These are phyloP conservation scores for Paraleonurus japonicus DNA, from an alignment of 257 asterid species.

Conservation along the genomic window DNA sequence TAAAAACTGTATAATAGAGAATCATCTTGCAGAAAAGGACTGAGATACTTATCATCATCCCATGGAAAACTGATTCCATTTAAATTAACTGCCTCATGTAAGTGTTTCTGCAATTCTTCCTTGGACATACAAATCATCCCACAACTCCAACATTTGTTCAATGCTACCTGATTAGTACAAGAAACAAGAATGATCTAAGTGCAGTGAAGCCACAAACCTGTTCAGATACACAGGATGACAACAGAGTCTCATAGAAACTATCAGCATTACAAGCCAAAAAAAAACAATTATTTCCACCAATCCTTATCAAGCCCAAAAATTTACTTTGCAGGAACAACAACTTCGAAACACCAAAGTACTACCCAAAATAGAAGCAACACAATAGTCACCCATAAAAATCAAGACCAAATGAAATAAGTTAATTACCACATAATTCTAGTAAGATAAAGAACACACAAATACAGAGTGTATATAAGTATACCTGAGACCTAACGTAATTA, in stretches of 20 bases:
- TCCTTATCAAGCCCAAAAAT: background rate
- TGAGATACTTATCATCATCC: conserved; percentile 73
- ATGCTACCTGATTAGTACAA: conserved; percentile 52
- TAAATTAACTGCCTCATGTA: conserved; percentile 39
- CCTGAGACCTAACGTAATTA: conserved; percentile 87
- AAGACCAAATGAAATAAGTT: background rate
- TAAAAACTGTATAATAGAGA: conserved; percentile 71
- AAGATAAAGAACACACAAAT: background rate
- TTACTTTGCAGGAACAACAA: background rate
- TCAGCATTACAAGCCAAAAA: background rate
- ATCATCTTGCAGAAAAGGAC: conserved; percentile 78
- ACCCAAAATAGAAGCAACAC: background rate
- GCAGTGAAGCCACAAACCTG: conserved; percentile 9
- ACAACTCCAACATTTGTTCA: conserved; percentile 73
- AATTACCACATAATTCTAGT: background rate
- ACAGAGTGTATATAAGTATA: conserved; percentile 19
- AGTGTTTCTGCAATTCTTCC: conserved; percentile 56
- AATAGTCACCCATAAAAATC: background rate
- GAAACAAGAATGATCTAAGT: background rate
- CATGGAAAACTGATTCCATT: conserved; percentile 50
- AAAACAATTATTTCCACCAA: background rate
- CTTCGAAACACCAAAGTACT: background rate
- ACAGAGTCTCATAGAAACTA: background rate
- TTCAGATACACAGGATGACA: background rate
- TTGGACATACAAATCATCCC: conserved; percentile 39